These are phyloP conservation scores for Insectozyma bohioensis DNA, from an alignment of 1,139 yeast species.

Conservation along the genomic window DNA sequence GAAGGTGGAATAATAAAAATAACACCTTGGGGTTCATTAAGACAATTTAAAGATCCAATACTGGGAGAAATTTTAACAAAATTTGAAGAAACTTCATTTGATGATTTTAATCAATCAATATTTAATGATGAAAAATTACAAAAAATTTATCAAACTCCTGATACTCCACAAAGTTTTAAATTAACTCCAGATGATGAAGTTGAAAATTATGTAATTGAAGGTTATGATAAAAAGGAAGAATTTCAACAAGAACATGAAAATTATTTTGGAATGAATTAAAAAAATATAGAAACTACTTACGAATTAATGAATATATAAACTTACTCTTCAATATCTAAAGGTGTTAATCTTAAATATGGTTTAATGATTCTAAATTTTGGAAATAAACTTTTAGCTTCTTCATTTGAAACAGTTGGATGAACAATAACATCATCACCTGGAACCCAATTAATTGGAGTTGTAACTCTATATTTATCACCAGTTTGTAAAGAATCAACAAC, in stretches of 20 bases:
- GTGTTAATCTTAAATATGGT: slow-evolving; percentile 62
- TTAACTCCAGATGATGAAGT: slow-evolving; percentile 43
- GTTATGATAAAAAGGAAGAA: slow-evolving; percentile 26
- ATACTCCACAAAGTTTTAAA: slow-evolving; percentile 26
- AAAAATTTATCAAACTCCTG: slow-evolving; percentile 15
- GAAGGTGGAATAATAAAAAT: slow-evolving; percentile 64
- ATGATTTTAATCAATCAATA: slow-evolving; percentile 26
- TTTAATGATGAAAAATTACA: slow-evolving; percentile 13
- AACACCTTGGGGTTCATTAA: slow-evolving; percentile 58
- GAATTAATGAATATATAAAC: too few relatives aligned
- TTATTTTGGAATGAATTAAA: slow-evolving; percentile 33
- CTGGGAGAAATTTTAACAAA: slow-evolving; percentile 40
- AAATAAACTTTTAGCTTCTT: slow-evolving; percentile 69
- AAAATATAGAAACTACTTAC: slow-evolving; percentile 7
- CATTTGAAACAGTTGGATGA: slow-evolving; percentile 70
- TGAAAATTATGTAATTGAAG: slow-evolving; percentile 42
- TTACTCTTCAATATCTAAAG: slow-evolving; percentile 21
- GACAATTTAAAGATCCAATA: slow-evolving; percentile 33
- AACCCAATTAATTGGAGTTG: slow-evolving; percentile 72
- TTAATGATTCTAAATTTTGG: slow-evolving; percentile 76
- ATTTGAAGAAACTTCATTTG: slow-evolving; percentile 45
- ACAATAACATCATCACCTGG: slow-evolving; percentile 86
- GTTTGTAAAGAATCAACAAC: slow-evolving; percentile 78
- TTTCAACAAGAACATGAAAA: slow-evolving; percentile 39
- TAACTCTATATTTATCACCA: slow-evolving; percentile 68